phyloP scores from a whole-genome alignment of 495 filamentous ascomycete genomes.

The Neurospora discreta region DNA sequence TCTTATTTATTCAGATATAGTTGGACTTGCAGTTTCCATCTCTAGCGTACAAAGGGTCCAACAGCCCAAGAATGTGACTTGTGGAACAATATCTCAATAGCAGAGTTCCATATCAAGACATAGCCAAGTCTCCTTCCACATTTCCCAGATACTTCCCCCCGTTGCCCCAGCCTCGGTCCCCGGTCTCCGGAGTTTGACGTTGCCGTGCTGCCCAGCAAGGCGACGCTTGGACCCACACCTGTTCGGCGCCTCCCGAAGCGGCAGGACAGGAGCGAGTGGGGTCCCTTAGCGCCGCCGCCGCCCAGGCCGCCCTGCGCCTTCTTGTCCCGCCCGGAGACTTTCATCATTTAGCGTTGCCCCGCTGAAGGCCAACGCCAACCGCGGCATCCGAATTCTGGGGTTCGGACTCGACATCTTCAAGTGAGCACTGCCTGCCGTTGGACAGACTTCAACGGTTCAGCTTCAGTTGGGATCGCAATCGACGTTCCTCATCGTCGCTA shows the following conservation, averaged over 20 bases:
- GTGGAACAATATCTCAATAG: neutral
- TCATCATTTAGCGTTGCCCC: neutral
- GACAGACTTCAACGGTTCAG: neutral
- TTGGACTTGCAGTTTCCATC: neutral
- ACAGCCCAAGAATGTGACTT: neutral
- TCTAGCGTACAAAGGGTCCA: neutral
- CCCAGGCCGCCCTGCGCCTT: neutral
- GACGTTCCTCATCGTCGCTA: neutral
- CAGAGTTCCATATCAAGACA: neutral
- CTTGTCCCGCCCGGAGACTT: neutral
- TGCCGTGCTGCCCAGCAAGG: neutral
- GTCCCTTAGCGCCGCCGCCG: neutral
- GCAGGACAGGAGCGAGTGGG: neutral
- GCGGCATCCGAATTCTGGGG: neutral
- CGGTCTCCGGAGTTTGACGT: neutral
- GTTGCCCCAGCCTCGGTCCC: neutral
- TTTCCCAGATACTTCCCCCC: neutral
- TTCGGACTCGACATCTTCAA: neutral
- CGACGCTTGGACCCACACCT: neutral
- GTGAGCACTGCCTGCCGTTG: neutral
- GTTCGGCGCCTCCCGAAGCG: neutral
- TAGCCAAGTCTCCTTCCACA: neutral
- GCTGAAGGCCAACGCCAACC: neutral
- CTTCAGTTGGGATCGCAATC: neutral
- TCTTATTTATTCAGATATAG: neutral